Base-by-base conservation (phyloP, 352 stramenopile genomes). In the Elongisporangium senticosum region DNA sequence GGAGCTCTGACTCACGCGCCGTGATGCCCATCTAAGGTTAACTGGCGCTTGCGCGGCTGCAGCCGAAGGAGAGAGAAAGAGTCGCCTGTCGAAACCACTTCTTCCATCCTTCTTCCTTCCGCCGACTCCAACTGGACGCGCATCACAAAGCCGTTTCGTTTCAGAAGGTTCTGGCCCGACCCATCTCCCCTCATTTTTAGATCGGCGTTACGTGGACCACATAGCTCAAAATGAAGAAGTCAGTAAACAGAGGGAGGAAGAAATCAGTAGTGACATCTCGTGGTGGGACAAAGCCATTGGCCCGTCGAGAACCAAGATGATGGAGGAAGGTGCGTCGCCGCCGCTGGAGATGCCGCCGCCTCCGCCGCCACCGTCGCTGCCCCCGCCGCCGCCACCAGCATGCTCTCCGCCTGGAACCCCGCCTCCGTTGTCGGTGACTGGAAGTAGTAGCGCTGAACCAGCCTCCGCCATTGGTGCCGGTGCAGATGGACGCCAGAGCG, bases 301-400 rank as follows among this genome's bases (percentile, higher is more conserved):
- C 13, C 26, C 8, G 26, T 37, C 26, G 26, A 4, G 33, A 43
- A 10, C 23, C 7, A 43, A 17, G 10, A 43, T 14, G 33, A 43
- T 43, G 33, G 33, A 43, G 33, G 33, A 43, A 43, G 33, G 33
- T 43, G 33, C 33, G 28, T 39, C 28, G 1, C 28, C 11, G 11
- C 33, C 11, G 33, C 33, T 43, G 33, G 28, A 43, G 33, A 43
- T 43, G 33, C 33, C 33, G 7, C 33, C 62, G 21, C 62, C 65
- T 10, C 65, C 66, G 2, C 59, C 56, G 14, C 71, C 56, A 19
- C 19, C 64, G 8, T 28, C 52, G 17, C 69, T 51, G 1, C 49
- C 61, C 20, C 65, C 64, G 13, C 28, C 70, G 2, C 67, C 63
- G 3, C 47, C 70, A 13, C 62, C 70, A 8, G 51, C 68, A 24